Evolutionary conservation across 805 yeast species (phyloP).

Genomic region (Yarrowia bubula): DNA sequence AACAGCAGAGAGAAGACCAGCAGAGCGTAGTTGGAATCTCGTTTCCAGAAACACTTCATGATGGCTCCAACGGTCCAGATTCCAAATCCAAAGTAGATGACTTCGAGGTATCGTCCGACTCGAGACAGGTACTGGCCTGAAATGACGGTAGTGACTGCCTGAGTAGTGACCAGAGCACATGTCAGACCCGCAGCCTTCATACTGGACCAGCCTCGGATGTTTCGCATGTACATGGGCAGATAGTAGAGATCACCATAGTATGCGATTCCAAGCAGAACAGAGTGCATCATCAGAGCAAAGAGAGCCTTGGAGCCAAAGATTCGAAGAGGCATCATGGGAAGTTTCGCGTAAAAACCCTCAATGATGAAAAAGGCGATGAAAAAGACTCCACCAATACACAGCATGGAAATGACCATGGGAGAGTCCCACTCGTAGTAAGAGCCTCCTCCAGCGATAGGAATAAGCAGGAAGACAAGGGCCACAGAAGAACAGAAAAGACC

Average conservation of each 20-base stretch:
- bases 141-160: slow-evolving; percentile 45
- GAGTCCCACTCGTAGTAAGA: slow-evolving; percentile 55
- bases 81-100: slow-evolving; percentile 45
- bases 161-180: slow-evolving; percentile 45
- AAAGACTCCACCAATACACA: slow-evolving; percentile 44
- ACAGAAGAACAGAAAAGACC: slow-evolving; percentile 52
- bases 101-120: slow-evolving; percentile 45
- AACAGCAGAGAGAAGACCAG: slow-evolving; percentile 42
- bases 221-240: slow-evolving; percentile 50
- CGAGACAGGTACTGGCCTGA: slow-evolving; percentile 47
- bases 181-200: slow-evolving; percentile 44
- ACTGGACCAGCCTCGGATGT: slow-evolving; percentile 44
- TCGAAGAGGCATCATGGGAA: slow-evolving; percentile 56
- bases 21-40: slow-evolving; percentile 39
- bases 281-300: slow-evolving; percentile 41
- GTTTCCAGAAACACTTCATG: slow-evolving; percentile 42
- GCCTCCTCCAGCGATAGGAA: slow-evolving; percentile 66
- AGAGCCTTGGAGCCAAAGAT: slow-evolving; percentile 44
- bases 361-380: slow-evolving; percentile 47
- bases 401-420: slow-evolving; percentile 43
- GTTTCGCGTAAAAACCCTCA: slow-evolving; percentile 49
- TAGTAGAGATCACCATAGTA: slow-evolving; percentile 49
- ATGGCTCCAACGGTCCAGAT: slow-evolving; percentile 47
- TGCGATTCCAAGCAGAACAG: slow-evolving; percentile 49
- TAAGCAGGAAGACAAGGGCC: slow-evolving; percentile 48